phyloP scores from a whole-genome alignment of 2,329 filamentous ascomycete genomes.

The Eutypella sp. region DNA sequence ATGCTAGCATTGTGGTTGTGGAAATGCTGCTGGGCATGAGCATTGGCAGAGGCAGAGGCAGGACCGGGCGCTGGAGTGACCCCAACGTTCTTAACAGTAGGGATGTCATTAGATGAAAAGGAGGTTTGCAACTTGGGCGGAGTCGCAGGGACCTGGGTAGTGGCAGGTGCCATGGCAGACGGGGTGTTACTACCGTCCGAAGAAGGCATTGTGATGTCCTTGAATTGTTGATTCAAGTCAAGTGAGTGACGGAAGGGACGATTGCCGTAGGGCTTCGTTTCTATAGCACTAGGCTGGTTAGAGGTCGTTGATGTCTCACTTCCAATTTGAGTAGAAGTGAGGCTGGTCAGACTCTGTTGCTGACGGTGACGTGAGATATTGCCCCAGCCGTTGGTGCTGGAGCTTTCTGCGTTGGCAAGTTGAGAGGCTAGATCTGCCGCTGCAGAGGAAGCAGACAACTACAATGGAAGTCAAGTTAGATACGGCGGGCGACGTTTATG shows the following conservation, averaged over 20 bases:
- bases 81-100: constrained; percentile 70
- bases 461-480: constrained; percentile 29
- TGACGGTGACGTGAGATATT: constrained; percentile 65
- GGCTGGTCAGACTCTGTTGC: constrained; percentile 51
- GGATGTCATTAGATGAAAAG: constrained; percentile 84
- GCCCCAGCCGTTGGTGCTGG: constrained; percentile 50
- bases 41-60: constrained; percentile 43
- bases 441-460: constrained; percentile 77
- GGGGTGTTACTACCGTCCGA: constrained; percentile 33
- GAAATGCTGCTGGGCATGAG: constrained; percentile 58
- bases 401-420: constrained; percentile 52
- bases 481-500: too few relatives aligned
- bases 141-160: constrained; percentile 51
- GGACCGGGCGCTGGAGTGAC: constrained; percentile 41
- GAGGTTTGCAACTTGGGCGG: constrained; percentile 78
- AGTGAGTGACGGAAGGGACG: constrained; percentile 55
- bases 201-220: constrained; percentile 38
- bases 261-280: constrained; percentile 42
- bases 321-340: constrained; percentile 35
- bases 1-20: constrained; percentile 80
- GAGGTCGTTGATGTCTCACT: constrained; percentile 31
- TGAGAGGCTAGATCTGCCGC: constrained; percentile 75
- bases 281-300: constrained; percentile 33
- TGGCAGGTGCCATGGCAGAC: constrained; percentile 40
- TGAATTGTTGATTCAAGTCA: constrained; percentile 40